phyloP scores from a whole-genome alignment of 2,329 filamentous ascomycete species.

The Sordariomycetes sp. region DNA sequence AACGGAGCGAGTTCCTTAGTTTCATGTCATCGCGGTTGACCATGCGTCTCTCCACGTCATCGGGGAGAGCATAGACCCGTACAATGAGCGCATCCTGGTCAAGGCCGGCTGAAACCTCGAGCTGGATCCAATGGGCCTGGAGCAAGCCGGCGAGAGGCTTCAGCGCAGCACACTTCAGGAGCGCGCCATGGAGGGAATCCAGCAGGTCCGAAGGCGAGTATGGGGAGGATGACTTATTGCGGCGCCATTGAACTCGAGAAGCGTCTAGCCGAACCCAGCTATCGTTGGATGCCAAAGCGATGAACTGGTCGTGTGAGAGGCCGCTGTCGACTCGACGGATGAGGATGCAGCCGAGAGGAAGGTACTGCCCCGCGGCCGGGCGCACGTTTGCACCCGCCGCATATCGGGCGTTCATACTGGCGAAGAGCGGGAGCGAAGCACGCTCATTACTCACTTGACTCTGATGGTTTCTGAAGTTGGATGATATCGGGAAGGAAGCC shows the following conservation, averaged over 20 bases:
- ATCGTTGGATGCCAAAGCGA: not conserved
- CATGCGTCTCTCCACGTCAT: conserved; percentile 46
- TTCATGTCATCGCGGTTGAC: conserved; percentile 36
- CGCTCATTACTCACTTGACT: not conserved
- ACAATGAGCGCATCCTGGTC: conserved; percentile 18
- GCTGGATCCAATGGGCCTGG: conserved; percentile 26
- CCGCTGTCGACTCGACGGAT: not conserved
- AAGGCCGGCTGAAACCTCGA: conserved; percentile 23
- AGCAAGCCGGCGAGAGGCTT: conserved; percentile 19
- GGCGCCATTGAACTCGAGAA: not conserved
- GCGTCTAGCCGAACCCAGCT: not conserved
- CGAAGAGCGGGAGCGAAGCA: not conserved
- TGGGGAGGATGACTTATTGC: not conserved
- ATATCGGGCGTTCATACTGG: not conserved
- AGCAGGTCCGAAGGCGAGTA: not conserved
- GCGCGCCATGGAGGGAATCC: conserved; percentile 13
- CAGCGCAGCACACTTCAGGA: conserved; percentile 17
- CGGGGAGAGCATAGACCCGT: conserved; percentile 53
- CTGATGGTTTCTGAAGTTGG: not conserved
- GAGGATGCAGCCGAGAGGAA: not conserved
- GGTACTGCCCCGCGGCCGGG: not conserved
- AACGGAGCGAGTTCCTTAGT: conserved; percentile 32
- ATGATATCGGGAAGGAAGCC: not conserved
- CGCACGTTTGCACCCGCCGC: not conserved
- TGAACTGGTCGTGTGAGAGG: not conserved